Conservation (phyloP, 2,329 filamentous ascomycete genomes). For the Lecanicillium sp. region DNA sequence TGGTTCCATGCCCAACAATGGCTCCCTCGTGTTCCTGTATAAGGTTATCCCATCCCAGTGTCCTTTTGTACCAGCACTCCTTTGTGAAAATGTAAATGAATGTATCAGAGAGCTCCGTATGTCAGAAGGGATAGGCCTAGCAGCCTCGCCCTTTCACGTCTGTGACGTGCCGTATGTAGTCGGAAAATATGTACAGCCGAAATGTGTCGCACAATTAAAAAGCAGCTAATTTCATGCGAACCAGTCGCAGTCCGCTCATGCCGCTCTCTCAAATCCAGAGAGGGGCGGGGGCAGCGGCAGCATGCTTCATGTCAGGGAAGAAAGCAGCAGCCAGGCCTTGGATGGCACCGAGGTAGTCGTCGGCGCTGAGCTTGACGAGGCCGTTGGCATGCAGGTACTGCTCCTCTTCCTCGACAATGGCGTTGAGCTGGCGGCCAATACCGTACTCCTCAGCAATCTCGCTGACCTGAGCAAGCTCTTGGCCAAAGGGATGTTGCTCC, state of each 20-base stretch:
- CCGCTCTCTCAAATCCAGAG: slow-evolving; percentile 40
- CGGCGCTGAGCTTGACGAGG: slow-evolving; percentile 64
- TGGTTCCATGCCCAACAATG: too few species aligned
- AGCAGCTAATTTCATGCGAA: neutral
- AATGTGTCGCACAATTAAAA: slow-evolving; percentile 7
- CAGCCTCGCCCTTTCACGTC: neutral
- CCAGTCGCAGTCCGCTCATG: neutral
- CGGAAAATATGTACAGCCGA: slow-evolving; percentile 25
- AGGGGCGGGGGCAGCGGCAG: slow-evolving; percentile 24
- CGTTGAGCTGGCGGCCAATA: slow-evolving; percentile 48
- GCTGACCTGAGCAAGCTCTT: slow-evolving; percentile 84
- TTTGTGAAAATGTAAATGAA: too few species aligned
- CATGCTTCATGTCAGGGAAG: slow-evolving; percentile 36
- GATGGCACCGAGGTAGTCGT: slow-evolving; percentile 81
- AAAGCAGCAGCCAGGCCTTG: slow-evolving; percentile 58
- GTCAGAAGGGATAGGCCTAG: neutral
- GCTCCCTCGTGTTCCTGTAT: too few species aligned
- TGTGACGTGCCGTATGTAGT: slow-evolving; percentile 6
- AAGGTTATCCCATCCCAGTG: too few species aligned
- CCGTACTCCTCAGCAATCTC: slow-evolving; percentile 88
- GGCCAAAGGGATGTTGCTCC: slow-evolving; percentile 68
- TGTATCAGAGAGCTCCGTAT: too few species aligned
- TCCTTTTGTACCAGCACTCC: too few species aligned
- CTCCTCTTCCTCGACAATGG: slow-evolving; percentile 64
- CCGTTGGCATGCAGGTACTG: slow-evolving; percentile 61